A percentile compares a stretch with the other conserved stretches of the same genome.
Evolutionary conservation across 768 basidiomycete species (phyloP).

Genomic region (Trametes cubensis): DNA sequence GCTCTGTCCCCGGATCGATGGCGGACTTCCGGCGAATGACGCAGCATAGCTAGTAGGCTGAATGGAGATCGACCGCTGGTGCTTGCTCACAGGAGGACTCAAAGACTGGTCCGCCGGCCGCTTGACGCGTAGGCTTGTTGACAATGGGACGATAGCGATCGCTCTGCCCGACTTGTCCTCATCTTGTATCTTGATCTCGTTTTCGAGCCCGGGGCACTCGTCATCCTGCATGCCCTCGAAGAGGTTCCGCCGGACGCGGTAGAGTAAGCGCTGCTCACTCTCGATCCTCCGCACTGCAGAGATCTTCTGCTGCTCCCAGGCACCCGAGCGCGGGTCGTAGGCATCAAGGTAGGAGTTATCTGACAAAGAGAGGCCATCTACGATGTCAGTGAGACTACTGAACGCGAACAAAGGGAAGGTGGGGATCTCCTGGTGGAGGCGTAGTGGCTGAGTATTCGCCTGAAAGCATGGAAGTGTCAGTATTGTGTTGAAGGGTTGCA

Average conservation of each 20-base stretch:
- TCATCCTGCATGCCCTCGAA: constrained; percentile 58
- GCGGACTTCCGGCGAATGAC: neutral
- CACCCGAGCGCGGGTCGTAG: constrained; percentile 52
- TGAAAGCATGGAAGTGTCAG: neutral
- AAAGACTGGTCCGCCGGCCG: constrained; percentile 1
- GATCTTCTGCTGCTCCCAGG: constrained; percentile 72
- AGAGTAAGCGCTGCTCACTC: constrained; percentile 62
- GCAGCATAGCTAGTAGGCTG: neutral
- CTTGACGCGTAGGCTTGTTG: neutral
- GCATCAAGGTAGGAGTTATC: constrained; percentile 60
- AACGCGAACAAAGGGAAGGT: constrained; percentile 71
- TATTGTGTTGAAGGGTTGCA: neutral
- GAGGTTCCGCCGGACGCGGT: constrained; percentile 60
- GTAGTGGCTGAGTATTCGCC: constrained; percentile 28
- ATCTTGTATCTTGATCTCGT: constrained; percentile 56
- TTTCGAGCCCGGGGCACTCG: constrained; percentile 57
- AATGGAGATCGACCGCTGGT: constrained; percentile 2
- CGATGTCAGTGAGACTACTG: constrained; percentile 52
- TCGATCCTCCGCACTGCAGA: constrained; percentile 60
- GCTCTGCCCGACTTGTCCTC: neutral
- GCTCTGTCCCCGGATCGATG: neutral
- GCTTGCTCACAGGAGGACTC: constrained; percentile 4
- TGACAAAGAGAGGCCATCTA: constrained; percentile 56
- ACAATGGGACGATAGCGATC: neutral
- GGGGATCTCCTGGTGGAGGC: constrained; percentile 40